phyloP scores from a whole-genome alignment of 768 basidiomycete genomes.

The Kwoniella sp. region DNA sequence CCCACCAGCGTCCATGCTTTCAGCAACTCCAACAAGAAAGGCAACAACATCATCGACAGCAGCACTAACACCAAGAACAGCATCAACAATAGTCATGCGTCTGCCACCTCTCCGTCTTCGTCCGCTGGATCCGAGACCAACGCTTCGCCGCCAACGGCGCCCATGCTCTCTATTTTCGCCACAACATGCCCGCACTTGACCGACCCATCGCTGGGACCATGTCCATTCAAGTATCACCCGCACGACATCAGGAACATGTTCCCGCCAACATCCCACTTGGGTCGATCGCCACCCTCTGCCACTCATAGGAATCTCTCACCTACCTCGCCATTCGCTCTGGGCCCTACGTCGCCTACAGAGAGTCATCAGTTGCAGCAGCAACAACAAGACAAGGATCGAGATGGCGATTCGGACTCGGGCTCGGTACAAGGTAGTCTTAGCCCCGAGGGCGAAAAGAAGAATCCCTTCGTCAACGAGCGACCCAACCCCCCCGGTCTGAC shows the following conservation, averaged over 20 bases:
- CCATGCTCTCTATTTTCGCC: conserved; percentile 20
- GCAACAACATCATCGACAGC: conserved; percentile 3
- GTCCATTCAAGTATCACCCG: conserved; percentile 29
- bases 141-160: conserved; percentile 11
- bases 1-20: not conserved
- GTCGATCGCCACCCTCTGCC: conserved; percentile 4
- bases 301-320: not conserved
- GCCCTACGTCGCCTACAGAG: not conserved
- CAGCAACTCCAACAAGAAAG: not conserved
- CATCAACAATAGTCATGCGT: conserved; percentile 4
- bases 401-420: not conserved
- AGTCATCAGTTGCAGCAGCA: too few relatives aligned
- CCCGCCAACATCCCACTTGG: conserved; percentile 22
- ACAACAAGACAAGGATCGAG: not conserved
- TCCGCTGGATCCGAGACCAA: not conserved
- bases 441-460: not conserved
- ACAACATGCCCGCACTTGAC: conserved; percentile 19
- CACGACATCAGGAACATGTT: conserved; percentile 28
- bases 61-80: not conserved
- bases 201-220: conserved; percentile 23
- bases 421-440: not conserved
- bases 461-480: not conserved
- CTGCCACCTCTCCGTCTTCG: not conserved
- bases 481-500: conserved; percentile 14
- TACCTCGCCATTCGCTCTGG: not conserved